Evolutionary conservation across 306 rosid species (phyloP).

Genomic region (Trifolium repens): DNA sequence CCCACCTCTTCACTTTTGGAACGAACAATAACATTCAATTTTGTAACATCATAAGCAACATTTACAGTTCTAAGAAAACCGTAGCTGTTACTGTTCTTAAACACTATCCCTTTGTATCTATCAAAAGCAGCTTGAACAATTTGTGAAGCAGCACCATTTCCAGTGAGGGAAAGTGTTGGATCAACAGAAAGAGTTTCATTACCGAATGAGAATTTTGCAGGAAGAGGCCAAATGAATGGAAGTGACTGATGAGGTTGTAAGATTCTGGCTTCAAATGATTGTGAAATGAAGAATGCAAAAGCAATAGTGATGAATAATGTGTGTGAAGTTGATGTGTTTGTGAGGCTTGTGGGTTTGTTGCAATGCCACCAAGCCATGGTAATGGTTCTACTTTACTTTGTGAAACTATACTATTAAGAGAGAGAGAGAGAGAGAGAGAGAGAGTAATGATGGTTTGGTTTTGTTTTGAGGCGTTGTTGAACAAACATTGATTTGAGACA

Average conservation of each 20-base stretch:
- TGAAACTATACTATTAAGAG: too few relatives aligned
- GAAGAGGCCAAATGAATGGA: conserved; percentile 89
- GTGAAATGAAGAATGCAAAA: conserved; percentile 37
- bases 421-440: not conserved
- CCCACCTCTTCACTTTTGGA: conserved; percentile 66
- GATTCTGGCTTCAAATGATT: conserved; percentile 17
- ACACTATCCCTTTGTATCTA: conserved; percentile 68
- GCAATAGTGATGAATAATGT: conserved; percentile 40
- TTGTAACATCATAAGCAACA: conserved; percentile 57
- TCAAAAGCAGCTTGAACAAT: conserved; percentile 68
- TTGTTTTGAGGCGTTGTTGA: not conserved
- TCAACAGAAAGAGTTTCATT: conserved; percentile 67
- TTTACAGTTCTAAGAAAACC: conserved; percentile 42
- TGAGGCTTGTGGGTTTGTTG: not conserved
- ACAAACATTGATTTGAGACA: not conserved
- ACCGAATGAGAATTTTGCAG: conserved; percentile 70
- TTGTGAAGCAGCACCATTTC: conserved; percentile 56
- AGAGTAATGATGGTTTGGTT: not conserved
- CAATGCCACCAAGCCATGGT: not conserved
- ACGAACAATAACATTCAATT: conserved; percentile 58
- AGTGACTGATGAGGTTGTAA: conserved; percentile 44
- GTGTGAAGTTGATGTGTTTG: conserved; percentile 22
- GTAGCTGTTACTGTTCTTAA: conserved; percentile 50
- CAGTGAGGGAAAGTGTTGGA: conserved; percentile 67
- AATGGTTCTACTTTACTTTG: not conserved